Evolutionary conservation across 768 basidiomycete species (phyloP).

Genomic region (Trametes cubensis): DNA sequence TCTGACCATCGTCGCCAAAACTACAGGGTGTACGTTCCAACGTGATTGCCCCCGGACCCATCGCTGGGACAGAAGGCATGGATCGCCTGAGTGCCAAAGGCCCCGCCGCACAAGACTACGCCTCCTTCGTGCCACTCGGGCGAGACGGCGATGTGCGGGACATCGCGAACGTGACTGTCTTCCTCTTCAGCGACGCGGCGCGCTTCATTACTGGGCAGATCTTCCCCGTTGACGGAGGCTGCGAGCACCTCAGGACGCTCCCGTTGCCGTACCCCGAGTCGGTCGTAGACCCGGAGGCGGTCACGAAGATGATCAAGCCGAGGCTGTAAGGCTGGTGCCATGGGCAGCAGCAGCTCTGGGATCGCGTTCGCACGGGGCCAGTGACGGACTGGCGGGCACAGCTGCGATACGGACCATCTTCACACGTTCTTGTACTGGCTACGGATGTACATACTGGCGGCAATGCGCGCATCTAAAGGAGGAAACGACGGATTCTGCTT

Average conservation of each 20-base stretch:
- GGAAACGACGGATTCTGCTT: background rate
- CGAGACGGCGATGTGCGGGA: conserved; percentile 63
- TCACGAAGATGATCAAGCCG: conserved; percentile 55
- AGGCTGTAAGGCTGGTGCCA: conserved; percentile 29
- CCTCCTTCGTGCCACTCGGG: conserved; percentile 43
- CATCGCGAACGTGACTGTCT: conserved; percentile 71
- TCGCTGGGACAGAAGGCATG: conserved; percentile 75
- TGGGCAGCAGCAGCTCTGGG: background rate
- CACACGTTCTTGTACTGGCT: background rate
- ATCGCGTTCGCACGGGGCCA: background rate
- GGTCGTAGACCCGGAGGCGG: conserved; percentile 60
- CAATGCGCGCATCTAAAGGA: background rate
- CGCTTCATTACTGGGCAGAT: conserved; percentile 76
- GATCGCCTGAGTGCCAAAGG: conserved; percentile 50
- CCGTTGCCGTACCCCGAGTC: conserved; percentile 63
- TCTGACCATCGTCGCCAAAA: background rate
- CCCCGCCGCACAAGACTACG: conserved; percentile 16
- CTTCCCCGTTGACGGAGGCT: conserved; percentile 70
- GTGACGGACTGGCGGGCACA: background rate
- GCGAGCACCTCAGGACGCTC: conserved; percentile 51
- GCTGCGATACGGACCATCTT: background rate
- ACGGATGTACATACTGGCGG: background rate
- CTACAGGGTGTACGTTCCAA: conserved; percentile 82
- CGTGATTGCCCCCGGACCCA: conserved; percentile 83
- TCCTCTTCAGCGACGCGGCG: conserved; percentile 83